Base-by-base conservation (phyloP, 331 rosid species). In the Saraca asoca region DNA sequence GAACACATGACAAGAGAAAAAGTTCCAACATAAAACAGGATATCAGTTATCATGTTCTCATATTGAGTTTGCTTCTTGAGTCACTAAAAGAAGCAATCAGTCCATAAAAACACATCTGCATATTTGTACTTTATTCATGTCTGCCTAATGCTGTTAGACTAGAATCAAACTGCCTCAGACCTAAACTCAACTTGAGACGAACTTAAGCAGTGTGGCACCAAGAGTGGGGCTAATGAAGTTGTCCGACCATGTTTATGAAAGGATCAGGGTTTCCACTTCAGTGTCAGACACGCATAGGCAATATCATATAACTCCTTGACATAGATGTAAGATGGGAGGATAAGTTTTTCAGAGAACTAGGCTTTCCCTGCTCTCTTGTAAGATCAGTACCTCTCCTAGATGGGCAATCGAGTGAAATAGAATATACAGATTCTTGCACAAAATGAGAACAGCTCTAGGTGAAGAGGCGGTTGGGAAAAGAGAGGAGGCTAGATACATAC, bases 1-100 rank as follows among this genome's bases (percentile, higher is more conserved):
- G 61, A 80, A 73, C 46, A 61, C 48, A 62, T 11, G 18, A 49
- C 17, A 55, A 42, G 16, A 60, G 51, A n/a, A 2, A 31, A 58
- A 74, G 61, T 68, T 39, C 56, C 56, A 33, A 51, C 12, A 37
- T 51, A 35, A 29, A 63, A 65, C 17, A 60, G 19, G 37, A 63
- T 29, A 70, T 18, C 24, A 61, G 61, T 16, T 17, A 13, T 49
- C 39, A 33, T 24, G 52, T 51, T 31, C 18, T 24, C 37, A 58
- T 16, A 24, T 24, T 24, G 1, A 24, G 2, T 1, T 24, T 24
- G 31, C 3, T 24, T 24, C 31, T 24, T 24, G 42, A 34, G 12
- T 42, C n/a, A 42, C 14, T 9, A 42, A 42, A 42, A 13, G 48
- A 42, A 42, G n/a, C 4, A 42, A 10, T 0, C 48, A 42, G n/a